Evolutionary conservation across 2,329 filamentous ascomycete genomes (phyloP).

Genomic region (Eutypella sp.): DNA sequence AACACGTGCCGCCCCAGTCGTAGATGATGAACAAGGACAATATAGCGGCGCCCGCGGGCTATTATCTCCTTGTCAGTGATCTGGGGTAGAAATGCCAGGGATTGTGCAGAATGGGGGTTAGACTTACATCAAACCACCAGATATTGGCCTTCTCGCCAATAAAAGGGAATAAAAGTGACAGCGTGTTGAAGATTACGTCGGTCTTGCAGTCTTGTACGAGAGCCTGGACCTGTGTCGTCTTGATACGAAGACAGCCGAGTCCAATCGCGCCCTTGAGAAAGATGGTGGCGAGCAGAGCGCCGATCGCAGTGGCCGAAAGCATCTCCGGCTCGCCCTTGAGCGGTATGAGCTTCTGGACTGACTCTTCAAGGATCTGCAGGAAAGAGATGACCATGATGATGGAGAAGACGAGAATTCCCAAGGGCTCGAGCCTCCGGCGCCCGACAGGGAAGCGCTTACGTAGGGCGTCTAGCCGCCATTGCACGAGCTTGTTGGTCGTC

Average conservation of each 20-base stretch:
- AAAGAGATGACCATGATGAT: conserved; percentile 62
- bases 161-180: conserved; percentile 57
- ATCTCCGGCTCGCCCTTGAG: conserved; percentile 37
- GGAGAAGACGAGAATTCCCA: conserved; percentile 59
- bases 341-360: conserved; percentile 52
- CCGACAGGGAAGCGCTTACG: conserved; percentile 54
- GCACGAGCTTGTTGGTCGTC: conserved; percentile 53
- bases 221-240: conserved; percentile 60
- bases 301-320: conserved; percentile 49
- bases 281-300: conserved; percentile 52
- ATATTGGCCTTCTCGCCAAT: conserved; percentile 53
- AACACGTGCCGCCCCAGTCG: conserved; percentile 60
- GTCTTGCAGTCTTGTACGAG: conserved; percentile 60
- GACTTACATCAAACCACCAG: conserved; percentile 61
- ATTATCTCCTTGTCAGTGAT: too few species aligned
- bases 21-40: conserved; percentile 64
- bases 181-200: conserved; percentile 60
- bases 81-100: too few species aligned
- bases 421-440: conserved; percentile 51
- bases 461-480: conserved; percentile 48
- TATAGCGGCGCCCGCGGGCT: conserved; percentile 51
- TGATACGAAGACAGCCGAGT: conserved; percentile 53
- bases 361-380: conserved; percentile 55
- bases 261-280: conserved; percentile 57
- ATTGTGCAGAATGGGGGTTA: too few species aligned